A percentile compares a stretch with the other conserved stretches of the same genome.
These are phyloP conservation scores for Inga leiocalycina DNA, from an alignment of 306 rosid genomes.

Conservation along the genomic window DNA sequence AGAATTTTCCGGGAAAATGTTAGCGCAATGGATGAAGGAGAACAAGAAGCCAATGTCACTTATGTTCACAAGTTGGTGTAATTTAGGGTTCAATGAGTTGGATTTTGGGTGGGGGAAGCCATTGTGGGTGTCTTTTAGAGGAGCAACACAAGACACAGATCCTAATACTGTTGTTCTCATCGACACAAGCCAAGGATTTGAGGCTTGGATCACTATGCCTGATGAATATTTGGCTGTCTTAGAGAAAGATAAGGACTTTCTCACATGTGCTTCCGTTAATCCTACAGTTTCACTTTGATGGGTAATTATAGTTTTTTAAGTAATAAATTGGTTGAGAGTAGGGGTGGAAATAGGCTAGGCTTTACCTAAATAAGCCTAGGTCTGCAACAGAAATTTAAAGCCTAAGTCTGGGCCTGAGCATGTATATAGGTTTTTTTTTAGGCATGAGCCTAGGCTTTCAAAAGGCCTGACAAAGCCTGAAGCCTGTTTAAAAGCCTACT, in stretches of 20 bases:
- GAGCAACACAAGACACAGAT: slow-evolving; percentile 41
- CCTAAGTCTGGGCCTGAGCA: no score
- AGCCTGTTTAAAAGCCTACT: no score
- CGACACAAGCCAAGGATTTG: slow-evolving; percentile 43
- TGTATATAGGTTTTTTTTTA: no score
- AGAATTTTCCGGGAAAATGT: slow-evolving; percentile 9
- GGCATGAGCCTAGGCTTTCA: no score
- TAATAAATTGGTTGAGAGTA: neutral
- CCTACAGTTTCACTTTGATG: neutral
- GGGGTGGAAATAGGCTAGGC: no score
- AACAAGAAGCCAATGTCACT: slow-evolving; percentile 7
- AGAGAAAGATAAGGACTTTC: slow-evolving; percentile 42
- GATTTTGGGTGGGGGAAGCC: slow-evolving; percentile 68
- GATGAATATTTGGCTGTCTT: slow-evolving; percentile 31
- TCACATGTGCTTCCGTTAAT: slow-evolving; percentile 42
- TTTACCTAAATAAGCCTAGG: no score
- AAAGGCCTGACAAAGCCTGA: no score
- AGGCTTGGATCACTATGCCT: slow-evolving; percentile 57
- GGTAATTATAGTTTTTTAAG: neutral
- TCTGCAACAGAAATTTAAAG: no score
- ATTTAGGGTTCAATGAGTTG: slow-evolving; percentile 35
- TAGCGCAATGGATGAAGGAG: slow-evolving; percentile 25
- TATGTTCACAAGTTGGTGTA: slow-evolving; percentile 50
- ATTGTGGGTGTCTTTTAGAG: slow-evolving; percentile 48
- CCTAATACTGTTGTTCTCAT: slow-evolving; percentile 40